These are phyloP conservation scores for Vaccinium vitisidaea DNA, from an alignment of 148 eudicot species.

Conservation along the genomic window DNA sequence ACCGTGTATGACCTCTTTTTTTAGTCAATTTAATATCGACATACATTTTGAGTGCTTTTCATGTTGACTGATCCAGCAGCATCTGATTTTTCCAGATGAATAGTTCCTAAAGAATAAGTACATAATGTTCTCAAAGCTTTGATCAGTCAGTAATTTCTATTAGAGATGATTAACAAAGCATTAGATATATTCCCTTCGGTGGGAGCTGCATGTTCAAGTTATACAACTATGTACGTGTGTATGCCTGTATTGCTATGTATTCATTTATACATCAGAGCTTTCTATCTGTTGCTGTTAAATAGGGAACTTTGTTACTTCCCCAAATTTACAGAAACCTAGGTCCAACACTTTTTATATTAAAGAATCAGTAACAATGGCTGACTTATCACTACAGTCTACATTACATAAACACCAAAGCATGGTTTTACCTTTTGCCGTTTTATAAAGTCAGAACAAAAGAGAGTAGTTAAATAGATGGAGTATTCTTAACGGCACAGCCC, in stretches of 20 bases:
- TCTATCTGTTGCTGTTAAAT: background rate
- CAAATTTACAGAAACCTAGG: background rate
- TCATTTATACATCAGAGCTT: background rate
- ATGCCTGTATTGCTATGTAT: background rate
- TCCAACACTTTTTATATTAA: background rate
- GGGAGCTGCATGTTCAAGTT: background rate
- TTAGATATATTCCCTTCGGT: background rate
- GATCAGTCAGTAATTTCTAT: background rate
- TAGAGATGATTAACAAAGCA: background rate
- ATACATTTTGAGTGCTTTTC: conserved; percentile 4
- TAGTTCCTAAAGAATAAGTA: background rate
- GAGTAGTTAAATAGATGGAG: background rate
- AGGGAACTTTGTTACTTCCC: background rate
- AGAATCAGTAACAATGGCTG: background rate
- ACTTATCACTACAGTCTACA: background rate
- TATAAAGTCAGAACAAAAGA: background rate
- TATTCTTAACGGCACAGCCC: background rate
- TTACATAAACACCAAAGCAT: background rate
- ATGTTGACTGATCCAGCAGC: background rate
- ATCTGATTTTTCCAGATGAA: background rate
- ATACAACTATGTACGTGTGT: background rate
- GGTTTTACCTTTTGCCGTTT: background rate
- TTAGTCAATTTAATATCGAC: background rate
- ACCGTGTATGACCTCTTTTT: background rate
- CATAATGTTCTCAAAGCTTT: background rate